Percentiles rank a stretch among this genome's conserved stretches.
Evolutionary conservation across 2,329 filamentous ascomycete genomes (phyloP).

Genomic region (Aureobasidium sp.): DNA sequence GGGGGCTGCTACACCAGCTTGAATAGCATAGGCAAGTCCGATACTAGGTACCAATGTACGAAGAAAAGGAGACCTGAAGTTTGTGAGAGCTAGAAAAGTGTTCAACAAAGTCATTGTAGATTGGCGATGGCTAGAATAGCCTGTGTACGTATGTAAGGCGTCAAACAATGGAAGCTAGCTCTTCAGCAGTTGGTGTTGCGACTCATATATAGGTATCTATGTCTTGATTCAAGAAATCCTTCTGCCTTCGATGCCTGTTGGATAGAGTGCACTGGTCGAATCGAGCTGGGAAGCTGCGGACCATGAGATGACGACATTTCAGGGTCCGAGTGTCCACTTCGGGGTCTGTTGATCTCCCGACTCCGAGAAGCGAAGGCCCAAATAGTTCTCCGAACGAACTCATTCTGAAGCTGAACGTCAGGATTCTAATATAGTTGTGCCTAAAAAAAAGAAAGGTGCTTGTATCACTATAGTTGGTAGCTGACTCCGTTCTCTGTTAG

Average conservation of each 20-base stretch:
- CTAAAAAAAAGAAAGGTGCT: too few relatives aligned
- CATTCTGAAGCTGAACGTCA: background rate
- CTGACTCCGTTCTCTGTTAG: background rate
- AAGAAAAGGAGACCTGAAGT: conserved; percentile 56
- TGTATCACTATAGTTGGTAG: background rate
- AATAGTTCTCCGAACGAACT: background rate
- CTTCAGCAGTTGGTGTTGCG: background rate
- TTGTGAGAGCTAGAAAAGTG: conserved; percentile 52
- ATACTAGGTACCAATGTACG: conserved; percentile 56
- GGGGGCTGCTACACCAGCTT: conserved; percentile 55
- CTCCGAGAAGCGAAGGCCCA: background rate
- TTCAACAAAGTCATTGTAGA: conserved; percentile 33
- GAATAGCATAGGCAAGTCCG: conserved; percentile 56
- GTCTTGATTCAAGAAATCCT: background rate
- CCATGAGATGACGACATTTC: background rate
- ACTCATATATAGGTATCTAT: background rate
- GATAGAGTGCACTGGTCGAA: background rate
- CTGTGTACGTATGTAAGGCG: background rate
- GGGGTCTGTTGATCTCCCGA: conserved; percentile 8
- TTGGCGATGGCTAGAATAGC: background rate
- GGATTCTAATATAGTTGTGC: too few relatives aligned
- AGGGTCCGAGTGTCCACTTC: conserved; percentile 1
- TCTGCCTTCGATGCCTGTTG: conserved; percentile 2
- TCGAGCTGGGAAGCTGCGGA: background rate
- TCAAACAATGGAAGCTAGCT: background rate